Evolutionary conservation across 2,329 filamentous ascomycete species (phyloP), one percentile per base, ranked within the genome.

Genomic region (Epicoccum sorghinum): DNA sequence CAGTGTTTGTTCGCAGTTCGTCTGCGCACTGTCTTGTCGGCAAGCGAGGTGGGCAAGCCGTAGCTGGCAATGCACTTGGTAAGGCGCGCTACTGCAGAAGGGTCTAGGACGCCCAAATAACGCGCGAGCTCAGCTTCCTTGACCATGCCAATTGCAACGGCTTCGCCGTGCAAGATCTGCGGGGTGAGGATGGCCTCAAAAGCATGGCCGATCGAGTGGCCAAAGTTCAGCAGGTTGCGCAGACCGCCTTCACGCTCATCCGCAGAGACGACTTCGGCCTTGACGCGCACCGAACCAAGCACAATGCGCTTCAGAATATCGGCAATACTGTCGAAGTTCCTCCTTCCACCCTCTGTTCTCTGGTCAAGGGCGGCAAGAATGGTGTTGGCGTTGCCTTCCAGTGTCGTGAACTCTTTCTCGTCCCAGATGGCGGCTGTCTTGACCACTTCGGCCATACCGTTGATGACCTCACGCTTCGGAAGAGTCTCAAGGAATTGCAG

Each of bases 391-490:
- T 95, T 91, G 62, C 89, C 82, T 73, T 99, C 95, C 14, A 99
- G 81, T 10, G 89, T 79, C 38, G 88, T 83, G 72, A 99, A 99
- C 70, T 97, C 93, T 8, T 82, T 78, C 75, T 96, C 91, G 68
- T 96, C 86, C 86, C 93, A 97, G 66, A 99, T 98, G 48, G 95
- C 95, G 3, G 95, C 95, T 3, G 95, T 99, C 84, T 97, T 97
- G 73, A 97, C 84, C 27, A 99, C 93, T 79, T 99, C 95, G 24
- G 93, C 95, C 93, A 99, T 97, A 57, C 95, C 95, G 74, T 99
- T 99, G 77, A 97, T 92, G 70, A 99, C 93, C 77, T 99, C 93
- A 62, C 95, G 84, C 61, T 89, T 87, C 1, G 93, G 93, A 18
- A 99, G 81, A 1, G 92, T 96, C 72, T 96, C 91, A 50, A 99